These are phyloP conservation scores for Aspergillus asperescens DNA, from an alignment of 495 filamentous ascomycete genomes.

Conservation along the genomic window DNA sequence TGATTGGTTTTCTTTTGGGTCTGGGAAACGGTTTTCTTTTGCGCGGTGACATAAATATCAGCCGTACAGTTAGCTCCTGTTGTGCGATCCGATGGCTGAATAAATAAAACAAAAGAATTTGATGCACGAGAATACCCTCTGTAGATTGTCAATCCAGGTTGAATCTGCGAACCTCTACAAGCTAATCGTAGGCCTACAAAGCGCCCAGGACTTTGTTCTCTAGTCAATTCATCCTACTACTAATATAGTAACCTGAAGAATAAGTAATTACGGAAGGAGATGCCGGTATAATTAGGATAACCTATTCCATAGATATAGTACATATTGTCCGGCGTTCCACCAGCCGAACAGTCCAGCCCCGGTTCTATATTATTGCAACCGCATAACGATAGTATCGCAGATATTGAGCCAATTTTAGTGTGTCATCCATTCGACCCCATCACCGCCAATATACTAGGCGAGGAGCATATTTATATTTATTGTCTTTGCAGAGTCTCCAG, in stretches of 20 bases:
- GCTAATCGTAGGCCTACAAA: not conserved
- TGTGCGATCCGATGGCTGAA: slow-evolving; percentile 37
- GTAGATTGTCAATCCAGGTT: not conserved
- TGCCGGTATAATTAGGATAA: not conserved
- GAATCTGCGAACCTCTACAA: not conserved
- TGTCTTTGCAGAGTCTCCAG: slow-evolving; percentile 59
- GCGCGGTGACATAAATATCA: slow-evolving; percentile 44
- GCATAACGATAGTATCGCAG: not conserved
- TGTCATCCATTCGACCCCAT: not conserved
- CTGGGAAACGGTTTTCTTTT: slow-evolving; percentile 39
- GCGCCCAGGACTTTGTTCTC: too few species aligned
- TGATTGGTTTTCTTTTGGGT: slow-evolving; percentile 37
- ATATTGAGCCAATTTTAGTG: not conserved
- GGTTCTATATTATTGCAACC: not conserved
- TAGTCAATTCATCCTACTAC: too few species aligned
- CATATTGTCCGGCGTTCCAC: not conserved
- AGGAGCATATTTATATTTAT: slow-evolving; percentile 11
- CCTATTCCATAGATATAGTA: not conserved
- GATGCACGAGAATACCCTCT: slow-evolving; percentile 19
- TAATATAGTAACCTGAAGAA: not conserved
- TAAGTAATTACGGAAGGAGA: not conserved
- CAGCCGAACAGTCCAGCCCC: not conserved
- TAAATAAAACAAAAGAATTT: slow-evolving; percentile 40
- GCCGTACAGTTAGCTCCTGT: slow-evolving; percentile 33
- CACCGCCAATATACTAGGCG: not conserved